Evolutionary conservation across 768 basidiomycete genomes (phyloP).

Genomic region (Crucibulum laeve): DNA sequence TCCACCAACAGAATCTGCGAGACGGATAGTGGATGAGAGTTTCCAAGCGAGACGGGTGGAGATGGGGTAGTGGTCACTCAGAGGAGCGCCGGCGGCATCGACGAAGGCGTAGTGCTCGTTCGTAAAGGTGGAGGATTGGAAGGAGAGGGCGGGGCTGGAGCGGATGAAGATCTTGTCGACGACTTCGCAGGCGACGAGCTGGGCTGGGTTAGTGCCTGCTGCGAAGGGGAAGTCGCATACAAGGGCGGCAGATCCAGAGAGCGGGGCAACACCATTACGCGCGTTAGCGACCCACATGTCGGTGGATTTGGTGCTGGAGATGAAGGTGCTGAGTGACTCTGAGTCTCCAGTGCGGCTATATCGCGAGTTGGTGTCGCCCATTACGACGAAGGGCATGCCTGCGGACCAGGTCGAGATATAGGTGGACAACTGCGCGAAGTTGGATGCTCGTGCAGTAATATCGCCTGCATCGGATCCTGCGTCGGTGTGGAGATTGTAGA

Average conservation of each 20-base stretch:
- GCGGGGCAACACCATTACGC: conserved; percentile 20
- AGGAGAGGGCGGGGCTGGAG: conserved; percentile 14
- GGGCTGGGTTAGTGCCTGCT: conserved; percentile 18
- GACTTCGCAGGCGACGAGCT: conserved; percentile 28
- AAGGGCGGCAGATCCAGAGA: conserved; percentile 17
- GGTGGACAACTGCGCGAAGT: conserved; percentile 24
- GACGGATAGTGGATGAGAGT: conserved; percentile 23
- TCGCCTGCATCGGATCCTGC: conserved; percentile 29
- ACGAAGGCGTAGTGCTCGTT: conserved; percentile 29
- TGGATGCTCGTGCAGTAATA: conserved; percentile 23
- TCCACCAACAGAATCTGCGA: conserved; percentile 27
- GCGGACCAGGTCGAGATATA: conserved; percentile 22
- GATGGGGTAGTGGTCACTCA: conserved; percentile 33
- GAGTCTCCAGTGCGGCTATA: conserved; percentile 27
- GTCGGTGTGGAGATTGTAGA: conserved; percentile 35
- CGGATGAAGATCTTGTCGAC: conserved; percentile 34
- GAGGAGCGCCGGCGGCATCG: conserved; percentile 18
- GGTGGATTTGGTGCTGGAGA: conserved; percentile 15
- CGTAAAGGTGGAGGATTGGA: conserved; percentile 19
- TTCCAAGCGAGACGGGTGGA: conserved; percentile 23
- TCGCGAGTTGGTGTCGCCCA: conserved; percentile 34
- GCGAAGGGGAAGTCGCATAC: conserved; percentile 28
- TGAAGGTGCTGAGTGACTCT: conserved; percentile 17
- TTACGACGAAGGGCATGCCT: conserved; percentile 29
- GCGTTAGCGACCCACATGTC: conserved; percentile 28